Evolutionary conservation across 257 asterid species (phyloP), one percentile per base, ranked within the genome.

Genomic region (Anisodus acutangulus): DNA sequence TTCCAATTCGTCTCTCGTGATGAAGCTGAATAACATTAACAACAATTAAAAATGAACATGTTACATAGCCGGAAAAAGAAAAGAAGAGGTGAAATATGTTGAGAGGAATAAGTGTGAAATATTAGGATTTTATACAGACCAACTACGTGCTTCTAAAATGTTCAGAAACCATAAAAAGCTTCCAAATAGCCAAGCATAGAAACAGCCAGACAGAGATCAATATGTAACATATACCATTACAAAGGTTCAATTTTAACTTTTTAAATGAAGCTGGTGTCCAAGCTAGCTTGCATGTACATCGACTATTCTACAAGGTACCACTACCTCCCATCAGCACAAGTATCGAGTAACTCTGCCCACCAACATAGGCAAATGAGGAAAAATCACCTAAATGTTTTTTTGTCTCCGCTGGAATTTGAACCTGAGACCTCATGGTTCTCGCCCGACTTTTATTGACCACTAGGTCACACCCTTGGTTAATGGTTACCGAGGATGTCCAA

Each of bases 1-100:
- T 87, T 94, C 92, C 85, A 94, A 90, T 85, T 94, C 98, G 45
- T 94, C 98, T 84, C 91, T 89, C 9, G 98, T 93, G 80, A 94
- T 94, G 85, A 90, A 93, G 53, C 97, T 93, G 81, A 26, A 78
- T 3, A 78, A 78, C 64, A 78, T 91, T 66, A 69, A 78, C n/a
- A 37, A 58, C 41, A 59, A 62, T 31, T 2, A 81, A 85, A 39
- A 78, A 70, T 0, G 19, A 68, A 47, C 5, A 5, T 8, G 37
- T 11, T 37, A 63, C 35, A 80, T 81, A n/a, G 67, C 53, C 31
- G 7, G 31, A 8, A 16, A 69, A 35, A 67, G 4, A 9, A 37
- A 35, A 13, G 35, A 31, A 31, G 35, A 31, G 35, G 35, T 31
- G 35, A 31, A 31, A 31, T 31, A 31, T 31, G 35, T 31, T 31